These are phyloP conservation scores for Saccharomyces pastorianus DNA, from an alignment of 1,139 yeast species.

Conservation along the genomic window DNA sequence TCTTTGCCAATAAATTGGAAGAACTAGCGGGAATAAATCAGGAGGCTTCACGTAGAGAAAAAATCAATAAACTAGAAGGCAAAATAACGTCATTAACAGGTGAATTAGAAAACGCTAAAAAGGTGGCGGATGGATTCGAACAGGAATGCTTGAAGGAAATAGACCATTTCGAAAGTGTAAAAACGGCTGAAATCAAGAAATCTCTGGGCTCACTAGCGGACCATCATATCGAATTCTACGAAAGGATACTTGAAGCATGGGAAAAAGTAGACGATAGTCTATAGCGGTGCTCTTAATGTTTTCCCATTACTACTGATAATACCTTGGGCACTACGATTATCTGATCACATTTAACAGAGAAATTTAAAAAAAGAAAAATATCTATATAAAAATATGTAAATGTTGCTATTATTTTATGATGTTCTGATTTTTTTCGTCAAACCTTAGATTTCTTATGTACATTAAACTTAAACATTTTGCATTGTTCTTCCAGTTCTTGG, in stretches of 20 bases:
- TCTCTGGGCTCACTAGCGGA: slow-evolving; percentile 67
- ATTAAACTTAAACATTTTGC: slow-evolving; percentile 2
- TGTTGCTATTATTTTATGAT: neutral
- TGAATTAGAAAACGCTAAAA: slow-evolving; percentile 61
- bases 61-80: slow-evolving; percentile 42
- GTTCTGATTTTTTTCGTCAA: neutral
- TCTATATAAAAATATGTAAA: neutral
- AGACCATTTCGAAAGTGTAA: slow-evolving; percentile 72
- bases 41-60: slow-evolving; percentile 46
- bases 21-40: slow-evolving; percentile 55
- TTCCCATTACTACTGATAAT: neutral
- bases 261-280: slow-evolving; percentile 42
- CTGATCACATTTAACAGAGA: neutral
- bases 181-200: slow-evolving; percentile 65
- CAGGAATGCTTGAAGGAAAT: slow-evolving; percentile 62
- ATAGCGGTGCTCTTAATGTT: slow-evolving; percentile 5
- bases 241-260: slow-evolving; percentile 65
- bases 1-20: slow-evolving; percentile 47
- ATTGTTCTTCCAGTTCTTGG: slow-evolving; percentile 11
- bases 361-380: neutral
- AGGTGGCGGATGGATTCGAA: slow-evolving; percentile 64
- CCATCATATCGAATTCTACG: slow-evolving; percentile 67
- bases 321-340: neutral
- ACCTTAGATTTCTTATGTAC: neutral
- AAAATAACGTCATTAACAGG: slow-evolving; percentile 52